Percentiles rank a stretch among this genome's conserved stretches.
phyloP scores from a whole-genome alignment of 2,329 filamentous ascomycete species.

The Diaporthe vaccinii region DNA sequence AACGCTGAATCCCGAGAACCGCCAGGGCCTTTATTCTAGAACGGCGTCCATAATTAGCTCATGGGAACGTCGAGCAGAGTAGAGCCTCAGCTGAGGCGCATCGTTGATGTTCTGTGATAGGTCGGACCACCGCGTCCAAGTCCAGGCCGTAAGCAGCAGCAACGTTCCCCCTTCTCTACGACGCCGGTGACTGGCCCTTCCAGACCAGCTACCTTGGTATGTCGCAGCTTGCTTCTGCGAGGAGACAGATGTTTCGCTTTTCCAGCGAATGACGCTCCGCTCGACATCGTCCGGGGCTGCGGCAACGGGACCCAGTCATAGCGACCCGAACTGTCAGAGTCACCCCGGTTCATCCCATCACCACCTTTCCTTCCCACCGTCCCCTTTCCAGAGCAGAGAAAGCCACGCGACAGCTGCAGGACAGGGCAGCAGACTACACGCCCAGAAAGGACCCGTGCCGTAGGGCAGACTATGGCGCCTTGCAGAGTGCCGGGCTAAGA shows the following conservation, averaged over 20 bases:
- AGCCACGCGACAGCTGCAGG: constrained; percentile 26
- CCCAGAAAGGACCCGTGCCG: neutral
- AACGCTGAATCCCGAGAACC: constrained; percentile 12
- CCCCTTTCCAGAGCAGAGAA: neutral
- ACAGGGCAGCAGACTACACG: neutral
- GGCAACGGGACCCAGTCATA: constrained; percentile 9
- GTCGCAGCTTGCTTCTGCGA: constrained; percentile 29
- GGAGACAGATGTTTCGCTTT: constrained; percentile 1
- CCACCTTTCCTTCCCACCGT: neutral
- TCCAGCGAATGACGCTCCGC: constrained; percentile 12
- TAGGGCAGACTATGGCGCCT: constrained; percentile 19
- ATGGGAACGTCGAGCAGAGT: constrained; percentile 5
- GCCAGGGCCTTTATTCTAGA: constrained; percentile 11
- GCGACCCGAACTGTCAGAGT: constrained; percentile 14
- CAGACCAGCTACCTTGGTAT: constrained; percentile 21
- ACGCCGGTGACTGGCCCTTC: neutral
- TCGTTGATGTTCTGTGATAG: constrained; percentile 35
- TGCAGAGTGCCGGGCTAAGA: constrained; percentile 25
- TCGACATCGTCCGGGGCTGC: constrained; percentile 1
- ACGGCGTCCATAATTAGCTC: constrained; percentile 34
- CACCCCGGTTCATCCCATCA: constrained; percentile 16
- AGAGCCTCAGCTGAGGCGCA: constrained; percentile 40
- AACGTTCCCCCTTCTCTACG: constrained; percentile 11
- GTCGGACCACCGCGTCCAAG: constrained; percentile 13
- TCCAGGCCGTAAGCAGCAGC: constrained; percentile 33